A percentile compares a stretch with the other conserved stretches of the same genome.
Conservation (phyloP, 306 rosid genomes). For the barrel medic (Medicago truncatula) region DNA sequence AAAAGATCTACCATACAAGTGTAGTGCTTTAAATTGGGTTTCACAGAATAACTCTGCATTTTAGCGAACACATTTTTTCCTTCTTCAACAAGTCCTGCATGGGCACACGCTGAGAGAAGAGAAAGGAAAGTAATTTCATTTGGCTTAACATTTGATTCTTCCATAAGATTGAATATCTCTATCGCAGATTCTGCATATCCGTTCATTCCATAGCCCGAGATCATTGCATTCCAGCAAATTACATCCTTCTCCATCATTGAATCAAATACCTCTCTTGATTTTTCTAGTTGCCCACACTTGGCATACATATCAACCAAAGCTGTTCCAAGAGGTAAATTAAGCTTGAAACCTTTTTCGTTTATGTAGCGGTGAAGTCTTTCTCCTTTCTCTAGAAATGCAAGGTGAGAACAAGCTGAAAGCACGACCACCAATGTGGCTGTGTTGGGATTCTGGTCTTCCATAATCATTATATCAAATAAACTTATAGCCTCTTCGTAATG, state of each 20-base stretch:
- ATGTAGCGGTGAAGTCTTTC: slow-evolving; percentile 56
- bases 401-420: slow-evolving; percentile 77
- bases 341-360: slow-evolving; percentile 52
- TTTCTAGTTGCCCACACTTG: slow-evolving; percentile 75
- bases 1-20: slow-evolving; percentile 88
- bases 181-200: slow-evolving; percentile 66
- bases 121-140: slow-evolving; percentile 71
- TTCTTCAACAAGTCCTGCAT: slow-evolving; percentile 73
- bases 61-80: slow-evolving; percentile 61
- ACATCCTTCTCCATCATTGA: slow-evolving; percentile 68
- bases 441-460: slow-evolving; percentile 58
- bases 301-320: slow-evolving; percentile 85
- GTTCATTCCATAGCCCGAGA: slow-evolving; percentile 76
- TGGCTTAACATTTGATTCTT: slow-evolving; percentile 65
- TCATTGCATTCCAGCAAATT: slow-evolving; percentile 75
- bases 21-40: slow-evolving; percentile 77
- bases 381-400: slow-evolving; percentile 67
- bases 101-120: slow-evolving; percentile 77
- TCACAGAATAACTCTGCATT: slow-evolving; percentile 58
- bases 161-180: slow-evolving; percentile 67
- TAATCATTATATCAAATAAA: slow-evolving; percentile 61
- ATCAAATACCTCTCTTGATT: slow-evolving; percentile 62
- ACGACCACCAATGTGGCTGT: slow-evolving; percentile 57
- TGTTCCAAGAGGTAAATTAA: slow-evolving; percentile 64
- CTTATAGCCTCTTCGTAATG: slow-evolving; percentile 55